phyloP scores from a whole-genome alignment of 2,329 filamentous ascomycete species.

The Teratosphaeria zuluensis region DNA sequence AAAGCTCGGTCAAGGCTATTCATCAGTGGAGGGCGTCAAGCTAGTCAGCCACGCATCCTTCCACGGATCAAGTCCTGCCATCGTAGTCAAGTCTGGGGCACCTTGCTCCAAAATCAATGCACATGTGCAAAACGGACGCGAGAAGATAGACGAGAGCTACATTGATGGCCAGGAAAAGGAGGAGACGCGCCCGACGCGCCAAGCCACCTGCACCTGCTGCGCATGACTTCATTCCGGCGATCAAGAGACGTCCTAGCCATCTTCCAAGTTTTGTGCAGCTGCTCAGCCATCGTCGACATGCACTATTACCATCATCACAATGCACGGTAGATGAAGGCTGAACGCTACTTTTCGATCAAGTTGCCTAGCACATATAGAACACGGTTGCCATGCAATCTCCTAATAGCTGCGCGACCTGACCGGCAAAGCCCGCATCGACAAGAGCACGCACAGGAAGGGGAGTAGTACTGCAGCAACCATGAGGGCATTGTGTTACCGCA shows the following conservation, averaged over 20 bases:
- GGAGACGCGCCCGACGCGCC: neutral
- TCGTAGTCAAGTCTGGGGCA: no score
- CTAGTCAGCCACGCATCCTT: no score
- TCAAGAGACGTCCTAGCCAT: neutral
- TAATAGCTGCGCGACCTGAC: neutral
- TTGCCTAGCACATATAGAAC: neutral
- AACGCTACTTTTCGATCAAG: neutral
- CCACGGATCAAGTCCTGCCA: no score
- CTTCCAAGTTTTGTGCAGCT: neutral
- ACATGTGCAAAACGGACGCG: no score
- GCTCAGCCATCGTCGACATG: neutral
- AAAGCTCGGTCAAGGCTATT: no score
- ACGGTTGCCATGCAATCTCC: neutral
- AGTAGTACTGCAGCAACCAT: conserved; percentile 3
- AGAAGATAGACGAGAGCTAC: neutral
- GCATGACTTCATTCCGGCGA: neutral
- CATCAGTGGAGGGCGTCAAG: no score
- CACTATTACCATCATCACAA: neutral
- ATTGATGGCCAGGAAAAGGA: neutral
- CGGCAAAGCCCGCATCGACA: neutral
- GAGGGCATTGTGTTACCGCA: conserved; percentile 20
- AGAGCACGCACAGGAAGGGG: neutral
- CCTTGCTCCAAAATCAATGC: no score
- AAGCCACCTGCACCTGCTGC: neutral
- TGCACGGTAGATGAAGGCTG: neutral